Evolutionary conservation across 164 flowering plant genomes (phyloP), one percentile per base, ranked within the genome.

Genomic region (Liriodendron chinense): DNA sequence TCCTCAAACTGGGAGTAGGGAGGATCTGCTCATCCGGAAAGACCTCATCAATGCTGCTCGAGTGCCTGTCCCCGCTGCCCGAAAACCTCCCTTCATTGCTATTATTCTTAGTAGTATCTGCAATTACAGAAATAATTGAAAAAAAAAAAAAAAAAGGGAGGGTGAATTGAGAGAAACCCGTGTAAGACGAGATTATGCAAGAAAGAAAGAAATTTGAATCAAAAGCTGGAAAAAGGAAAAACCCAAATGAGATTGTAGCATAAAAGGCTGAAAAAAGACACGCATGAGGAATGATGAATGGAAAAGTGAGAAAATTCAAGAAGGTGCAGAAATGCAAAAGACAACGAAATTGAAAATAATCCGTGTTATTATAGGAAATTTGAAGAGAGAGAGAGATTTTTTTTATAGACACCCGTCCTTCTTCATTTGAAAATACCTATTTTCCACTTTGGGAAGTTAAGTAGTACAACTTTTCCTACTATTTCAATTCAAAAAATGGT

Each of bases 1-100:
- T 73, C 73, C 81, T 92, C 79, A 91, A 74, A 73, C 83, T 84
- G 16, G 90, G 87, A 3, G 79, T 66, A 8, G 83, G 82, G 69
- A 91, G 75, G 9, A 89, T 82, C 24, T 82, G 82, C 22, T 93
- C 93, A 3, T 80, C 53, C n/a, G 82, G 74, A 48, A 22, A 69
- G 13, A 47, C 75, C 78, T 80, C 87, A 0, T 80, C 89, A 14
- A 26, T 24, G 43, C 69, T 67, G 69, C 21, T 67, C 47, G 47
- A 67, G 59, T 53, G 59, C 16, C 26, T 16, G 16, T n/a, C 18
- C n/a, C 49, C 49, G 26, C n/a, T 67, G 14, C 49, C 69, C n/a
- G 4, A 67, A 14, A 16, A 18, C 49, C 4, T 26, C 69, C 21
- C 47, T 67, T 28, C 69, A 28, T 12, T 64, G 67, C 67, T 64